phyloP scores from a whole-genome alignment of 495 filamentous ascomycete species.

The Venustampulla echinocandica region DNA sequence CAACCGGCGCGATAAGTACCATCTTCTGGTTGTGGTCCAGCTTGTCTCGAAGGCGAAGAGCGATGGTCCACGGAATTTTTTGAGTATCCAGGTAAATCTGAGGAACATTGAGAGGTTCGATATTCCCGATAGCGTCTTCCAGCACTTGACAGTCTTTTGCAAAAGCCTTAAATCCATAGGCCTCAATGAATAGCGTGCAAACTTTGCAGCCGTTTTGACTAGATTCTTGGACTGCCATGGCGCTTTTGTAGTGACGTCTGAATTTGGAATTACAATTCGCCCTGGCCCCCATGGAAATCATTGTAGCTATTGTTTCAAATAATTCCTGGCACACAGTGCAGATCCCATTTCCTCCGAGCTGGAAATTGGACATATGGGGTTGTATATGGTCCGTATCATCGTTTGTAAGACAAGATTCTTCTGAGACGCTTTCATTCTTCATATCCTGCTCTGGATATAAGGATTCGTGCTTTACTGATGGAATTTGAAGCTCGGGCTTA shows the following conservation, averaged over 20 bases:
- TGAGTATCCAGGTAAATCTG: background rate
- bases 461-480: background rate
- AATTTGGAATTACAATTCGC: background rate
- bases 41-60: background rate
- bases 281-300: background rate
- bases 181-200: background rate
- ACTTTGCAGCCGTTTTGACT: background rate
- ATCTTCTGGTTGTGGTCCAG: background rate
- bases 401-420: background rate
- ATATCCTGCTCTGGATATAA: background rate
- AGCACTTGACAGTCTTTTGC: background rate
- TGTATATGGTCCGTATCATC: background rate
- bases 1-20: background rate
- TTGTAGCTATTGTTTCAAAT: background rate
- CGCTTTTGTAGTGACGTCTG: background rate
- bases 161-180: background rate
- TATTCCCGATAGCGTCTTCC: background rate
- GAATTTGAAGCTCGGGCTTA: background rate
- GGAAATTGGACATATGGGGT: background rate
- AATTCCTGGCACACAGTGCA: background rate
- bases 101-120: background rate
- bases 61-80: background rate
- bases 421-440: background rate
- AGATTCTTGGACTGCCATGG: background rate
- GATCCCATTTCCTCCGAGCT: background rate